Evolutionary conservation across 371 early-diverging fungal genomes (phyloP), one percentile per base, ranked within the genome.

Genomic region (Massospora cicadina): DNA sequence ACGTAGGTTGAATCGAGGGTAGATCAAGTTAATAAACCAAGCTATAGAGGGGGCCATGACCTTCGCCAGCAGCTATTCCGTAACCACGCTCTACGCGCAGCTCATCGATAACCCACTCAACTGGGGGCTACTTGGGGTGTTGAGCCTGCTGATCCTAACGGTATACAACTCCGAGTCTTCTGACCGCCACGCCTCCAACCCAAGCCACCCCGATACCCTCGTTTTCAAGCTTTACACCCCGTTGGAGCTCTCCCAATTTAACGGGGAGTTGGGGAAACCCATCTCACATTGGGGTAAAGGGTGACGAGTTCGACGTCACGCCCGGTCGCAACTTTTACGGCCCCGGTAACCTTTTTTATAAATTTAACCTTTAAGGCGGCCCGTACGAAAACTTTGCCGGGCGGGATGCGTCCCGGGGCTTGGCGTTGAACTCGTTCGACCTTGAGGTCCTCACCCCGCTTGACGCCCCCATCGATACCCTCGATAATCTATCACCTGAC

Each of bases 331-430:
- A 79, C 63, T 93, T 92, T 72, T 95, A 95, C 68, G 95, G 94
- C 0, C 95, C 93, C 59, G 91, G 89, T 86, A 76, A 63, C 31
- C 55, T 67, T 29, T 55, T 54, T 30, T 25, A 10, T 24, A 54
- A n/a, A 17, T 3, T 60, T 59, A 12, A 28, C 13, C 27, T 43
- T 1, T 26, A 74, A 90, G 90, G 79, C 23, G 85, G 90, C 0
- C 84, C 89, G 21, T 95, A 95, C 72, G 90, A 85, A 25, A 89
- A 91, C 71, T 95, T 95, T 83, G 91, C 86, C 25, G 87, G 89
- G 2, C 78, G 83, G 21, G 89, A 89, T 71, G 88, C 89, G 0
- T 86, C 87, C 2, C 80, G 95, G 54, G 87, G 93, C 1, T 71
- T 95, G 61, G 89, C 94, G 54, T 90, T 88, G 71, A 82, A 90